Percentiles rank a stretch among this genome's conserved stretches.
Conservation (phyloP, 345 rosid species). For the Ceriops decandra region DNA sequence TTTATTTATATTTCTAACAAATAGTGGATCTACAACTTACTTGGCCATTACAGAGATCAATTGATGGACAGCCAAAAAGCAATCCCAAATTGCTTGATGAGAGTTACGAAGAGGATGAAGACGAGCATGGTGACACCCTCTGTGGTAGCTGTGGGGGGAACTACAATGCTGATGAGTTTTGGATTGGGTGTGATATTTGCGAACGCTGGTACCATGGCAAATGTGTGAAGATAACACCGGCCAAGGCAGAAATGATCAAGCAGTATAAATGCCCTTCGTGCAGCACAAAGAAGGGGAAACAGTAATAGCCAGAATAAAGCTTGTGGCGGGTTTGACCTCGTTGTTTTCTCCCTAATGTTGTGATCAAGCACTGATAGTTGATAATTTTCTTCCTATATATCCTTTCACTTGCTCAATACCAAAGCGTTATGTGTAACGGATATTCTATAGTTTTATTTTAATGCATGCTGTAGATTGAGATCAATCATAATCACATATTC, state of each 20-base stretch:
- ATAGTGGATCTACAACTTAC: background rate
- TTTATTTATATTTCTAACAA: background rate
- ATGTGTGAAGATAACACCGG: conserved; percentile 81
- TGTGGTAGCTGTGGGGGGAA: conserved; percentile 85
- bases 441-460: background rate
- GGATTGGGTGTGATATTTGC: conserved; percentile 83
- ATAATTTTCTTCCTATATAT: background rate
- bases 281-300: conserved; percentile 57
- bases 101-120: conserved; percentile 67
- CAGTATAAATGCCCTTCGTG: conserved; percentile 87
- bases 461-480: background rate
- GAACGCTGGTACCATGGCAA: conserved; percentile 91
- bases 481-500: background rate
- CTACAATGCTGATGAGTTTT: conserved; percentile 71
- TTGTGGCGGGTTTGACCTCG: background rate
- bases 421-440: background rate
- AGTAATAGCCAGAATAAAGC: conserved; percentile 1
- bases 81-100: conserved; percentile 51
- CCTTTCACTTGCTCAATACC: background rate
- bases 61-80: conserved; percentile 55
- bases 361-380: conserved; percentile 4
- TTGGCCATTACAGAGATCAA: conserved; percentile 47
- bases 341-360: conserved; percentile 3
- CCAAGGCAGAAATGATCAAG: conserved; percentile 76
- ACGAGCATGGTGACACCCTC: conserved; percentile 76